Evolutionary conservation across 2,329 filamentous ascomycete species (phyloP).

Genomic region (Colletotrichum sp.): DNA sequence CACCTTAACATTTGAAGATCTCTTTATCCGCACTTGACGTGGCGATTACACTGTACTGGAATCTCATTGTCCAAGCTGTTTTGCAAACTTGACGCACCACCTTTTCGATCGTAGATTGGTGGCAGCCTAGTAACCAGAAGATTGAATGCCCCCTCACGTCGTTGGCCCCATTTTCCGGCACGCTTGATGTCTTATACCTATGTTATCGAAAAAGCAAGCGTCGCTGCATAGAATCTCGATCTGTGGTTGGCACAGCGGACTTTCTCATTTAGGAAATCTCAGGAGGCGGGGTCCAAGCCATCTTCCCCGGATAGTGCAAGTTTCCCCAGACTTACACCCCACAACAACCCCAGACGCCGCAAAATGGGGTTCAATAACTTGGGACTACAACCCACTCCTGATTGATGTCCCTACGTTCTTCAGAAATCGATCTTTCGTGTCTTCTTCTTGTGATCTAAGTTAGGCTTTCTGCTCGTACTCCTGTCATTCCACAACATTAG

Average conservation of each 20-base stretch:
- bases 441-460: background rate
- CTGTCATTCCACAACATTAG: background rate
- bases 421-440: background rate
- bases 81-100: background rate
- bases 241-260: background rate
- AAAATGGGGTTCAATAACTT: background rate
- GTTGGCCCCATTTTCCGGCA: background rate
- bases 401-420: background rate
- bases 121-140: background rate
- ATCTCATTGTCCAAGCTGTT: background rate
- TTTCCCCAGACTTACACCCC: background rate
- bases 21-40: too few relatives aligned
- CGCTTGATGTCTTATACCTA: too few relatives aligned
- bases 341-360: background rate
- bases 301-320: background rate
- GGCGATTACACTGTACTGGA: too few relatives aligned
- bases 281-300: background rate
- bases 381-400: background rate
- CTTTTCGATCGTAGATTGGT: background rate
- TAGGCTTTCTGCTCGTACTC: background rate
- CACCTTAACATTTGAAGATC: too few relatives aligned
- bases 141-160: background rate
- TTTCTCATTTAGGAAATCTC: background rate
- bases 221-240: background rate
- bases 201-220: background rate